Evolutionary conservation across 306 rosid species (phyloP).

Genomic region (Prunus campanulata): DNA sequence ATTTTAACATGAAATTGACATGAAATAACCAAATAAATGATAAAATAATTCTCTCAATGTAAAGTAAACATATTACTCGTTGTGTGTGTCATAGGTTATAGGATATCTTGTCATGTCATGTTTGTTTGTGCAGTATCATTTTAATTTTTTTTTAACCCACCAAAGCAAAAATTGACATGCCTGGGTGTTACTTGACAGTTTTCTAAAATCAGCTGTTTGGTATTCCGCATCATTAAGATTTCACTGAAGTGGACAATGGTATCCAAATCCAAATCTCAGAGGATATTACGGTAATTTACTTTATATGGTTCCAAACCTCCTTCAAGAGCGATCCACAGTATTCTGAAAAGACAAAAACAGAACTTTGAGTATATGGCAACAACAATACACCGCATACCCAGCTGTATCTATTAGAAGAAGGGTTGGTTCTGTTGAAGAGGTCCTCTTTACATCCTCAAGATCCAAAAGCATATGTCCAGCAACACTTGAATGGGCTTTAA

Average conservation of each 20-base stretch:
- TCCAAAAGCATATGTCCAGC: conserved; percentile 78
- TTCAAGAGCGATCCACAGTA: not conserved
- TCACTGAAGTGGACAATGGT: not conserved
- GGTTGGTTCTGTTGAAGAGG: conserved; percentile 79
- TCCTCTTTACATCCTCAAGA: conserved; percentile 74
- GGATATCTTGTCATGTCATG: not conserved
- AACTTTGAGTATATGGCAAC: conserved; percentile 13
- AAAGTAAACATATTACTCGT: not conserved
- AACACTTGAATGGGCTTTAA: conserved; percentile 91
- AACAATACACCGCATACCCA: conserved; percentile 62
- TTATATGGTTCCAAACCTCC: conserved; percentile 3
- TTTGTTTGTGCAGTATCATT: not conserved
- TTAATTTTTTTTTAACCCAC: not conserved
- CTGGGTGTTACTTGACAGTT: not conserved
- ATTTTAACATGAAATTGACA: not conserved
- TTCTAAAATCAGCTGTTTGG: not conserved
- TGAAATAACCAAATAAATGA: not conserved
- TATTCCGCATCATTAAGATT: not conserved
- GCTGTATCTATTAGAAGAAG: conserved; percentile 88
- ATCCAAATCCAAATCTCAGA: not conserved
- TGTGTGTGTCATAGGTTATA: not conserved
- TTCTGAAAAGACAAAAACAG: conserved; percentile 10
- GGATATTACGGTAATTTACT: not conserved
- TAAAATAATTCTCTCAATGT: not conserved
- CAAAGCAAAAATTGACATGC: not conserved